Base-by-base conservation (phyloP, 2,329 filamentous ascomycete genomes). In the Paracoccidioides brasiliensis region DNA sequence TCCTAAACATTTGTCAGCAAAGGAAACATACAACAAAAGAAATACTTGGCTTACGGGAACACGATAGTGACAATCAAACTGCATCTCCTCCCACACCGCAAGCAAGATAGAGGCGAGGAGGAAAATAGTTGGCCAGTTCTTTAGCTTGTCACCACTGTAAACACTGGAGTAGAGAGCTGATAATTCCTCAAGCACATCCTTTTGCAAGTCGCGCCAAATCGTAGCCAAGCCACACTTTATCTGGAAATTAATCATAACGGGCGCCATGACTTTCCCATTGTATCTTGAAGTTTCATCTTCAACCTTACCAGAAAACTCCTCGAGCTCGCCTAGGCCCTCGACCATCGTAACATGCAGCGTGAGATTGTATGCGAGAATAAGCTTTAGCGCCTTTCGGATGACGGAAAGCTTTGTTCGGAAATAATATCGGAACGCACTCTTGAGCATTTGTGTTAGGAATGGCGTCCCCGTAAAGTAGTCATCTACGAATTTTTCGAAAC, bases 201-300 rank as follows among this genome's bases (percentile, higher is more conserved):
- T 95, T 71, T 96, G 90, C 56, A 97, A 78, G 72, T 95, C 90
- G 61, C 91, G 90, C 91, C 91, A 97, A 88, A 96, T 94, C 66
- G 94, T 90, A 62, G 90, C 91, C 74, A 97, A 84, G 55, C 90
- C 90, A 66, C 88, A 93, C 80, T 97, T 97, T 78, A 97, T 90
- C 76, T 96, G 89, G 81, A 96, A 96, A 78, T 96, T 97, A 81
- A 97, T 94, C 90, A 97, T 95, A 68, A 96, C 90, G 10, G 91
- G 91, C 14, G 91, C 91, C 60, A 95, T 84, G 40, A 86, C 90
- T 77, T 91, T 91, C 66, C 90, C 90, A 64, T 81, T 85, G 78
- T 86, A 96, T 69, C 88, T 93, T 62, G 89, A 95, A 54, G 85
- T 81, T 65, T 88, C 82, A 65, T 93, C 87, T 53, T 91, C 83